Evolutionary conservation across 371 early-diverging fungal genomes (phyloP), one percentile per base, ranked within the genome.

Genomic region (Cladochytrium tenue): DNA sequence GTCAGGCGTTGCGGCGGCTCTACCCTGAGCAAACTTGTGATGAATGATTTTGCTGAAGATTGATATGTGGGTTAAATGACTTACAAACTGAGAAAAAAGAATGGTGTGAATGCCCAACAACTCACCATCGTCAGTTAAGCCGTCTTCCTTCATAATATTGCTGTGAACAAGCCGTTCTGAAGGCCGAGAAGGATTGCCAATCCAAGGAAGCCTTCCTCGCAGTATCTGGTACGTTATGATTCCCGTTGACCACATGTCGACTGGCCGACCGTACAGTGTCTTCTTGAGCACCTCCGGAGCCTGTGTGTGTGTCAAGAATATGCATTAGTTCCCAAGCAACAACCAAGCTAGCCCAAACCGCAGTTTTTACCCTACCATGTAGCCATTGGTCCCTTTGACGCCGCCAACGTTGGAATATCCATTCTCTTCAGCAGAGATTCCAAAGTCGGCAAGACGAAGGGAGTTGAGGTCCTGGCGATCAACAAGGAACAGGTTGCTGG

Each of bases 161-260:
- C 43, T 43, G 43, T 43, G 43, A 7, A 43, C 7, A 20, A 43
- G 43, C 7, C 43, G 43, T 7, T 43, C 43, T 20, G 43, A 43
- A 13, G 43, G 43, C 20, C 20, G 7, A 43, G 20, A 7, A 20
- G 43, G 43, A 43, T 7, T 13, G 43, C 43, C 43, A 20, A 43
- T 43, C 43, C 43, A 83, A 81, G 86, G 74, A 13, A 53, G 26
- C 31, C 53, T 28, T 1, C 88, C 88, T 63, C 68, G 75, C 20
- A 88, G 71, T 53, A 82, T 63, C 32, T 80, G 80, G 69, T 79
- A 85, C 1, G 82, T 66, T 25, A 81, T 65, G 7, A 86, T 81
- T 3, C 88, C 88, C 13, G 78, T 32, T 5, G 78, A 75, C 86
- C 86, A 88, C 2, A 86, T 62, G 67, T 88, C 88, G 13, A 84